These are phyloP conservation scores for Rhynchospora breviuscula DNA, from an alignment of 176 grass and related monocot species.

Conservation along the genomic window DNA sequence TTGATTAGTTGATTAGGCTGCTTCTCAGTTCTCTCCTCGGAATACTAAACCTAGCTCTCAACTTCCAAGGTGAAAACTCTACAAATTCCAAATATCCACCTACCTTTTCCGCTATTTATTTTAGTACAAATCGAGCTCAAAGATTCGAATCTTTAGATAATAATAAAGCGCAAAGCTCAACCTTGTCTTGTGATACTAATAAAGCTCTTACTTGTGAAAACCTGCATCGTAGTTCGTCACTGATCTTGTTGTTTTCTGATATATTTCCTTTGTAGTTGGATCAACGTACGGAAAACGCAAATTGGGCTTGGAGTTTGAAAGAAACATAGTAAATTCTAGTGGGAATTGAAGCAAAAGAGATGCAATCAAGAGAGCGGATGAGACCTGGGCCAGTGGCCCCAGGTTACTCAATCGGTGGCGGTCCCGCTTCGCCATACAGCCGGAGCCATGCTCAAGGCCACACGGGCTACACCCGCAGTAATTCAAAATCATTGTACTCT, in stretches of 20 bases:
- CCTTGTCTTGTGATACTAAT: neutral
- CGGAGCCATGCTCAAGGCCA: slow-evolving; percentile 24
- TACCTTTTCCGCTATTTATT: neutral
- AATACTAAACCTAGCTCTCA: neutral
- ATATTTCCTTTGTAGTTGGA: neutral
- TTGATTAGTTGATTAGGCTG: neutral
- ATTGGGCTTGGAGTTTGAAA: slow-evolving; percentile 6
- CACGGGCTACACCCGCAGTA: slow-evolving; percentile 25
- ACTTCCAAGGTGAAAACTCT: slow-evolving; percentile 15
- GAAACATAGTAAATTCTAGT: neutral
- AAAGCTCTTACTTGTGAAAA: neutral
- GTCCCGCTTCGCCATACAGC: slow-evolving; percentile 11
- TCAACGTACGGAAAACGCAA: slow-evolving; percentile 1
- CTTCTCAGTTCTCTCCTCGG: neutral
- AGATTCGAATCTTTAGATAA: neutral
- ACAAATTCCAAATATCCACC: neutral
- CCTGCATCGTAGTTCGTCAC: neutral
- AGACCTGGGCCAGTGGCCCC: slow-evolving; percentile 9
- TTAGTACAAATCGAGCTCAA: slow-evolving; percentile 1
- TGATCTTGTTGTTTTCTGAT: neutral
- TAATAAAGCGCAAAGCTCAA: neutral
- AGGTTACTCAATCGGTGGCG: slow-evolving; percentile 4
- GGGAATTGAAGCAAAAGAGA: slow-evolving; percentile 9
- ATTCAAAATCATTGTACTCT: slow-evolving; percentile 19
- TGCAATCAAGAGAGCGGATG: slow-evolving; percentile 28